Percentiles rank a stretch among this genome's conserved stretches.
Evolutionary conservation across 2,329 filamentous ascomycete genomes (phyloP).

Genomic region (Scleromitrula shiraiana): DNA sequence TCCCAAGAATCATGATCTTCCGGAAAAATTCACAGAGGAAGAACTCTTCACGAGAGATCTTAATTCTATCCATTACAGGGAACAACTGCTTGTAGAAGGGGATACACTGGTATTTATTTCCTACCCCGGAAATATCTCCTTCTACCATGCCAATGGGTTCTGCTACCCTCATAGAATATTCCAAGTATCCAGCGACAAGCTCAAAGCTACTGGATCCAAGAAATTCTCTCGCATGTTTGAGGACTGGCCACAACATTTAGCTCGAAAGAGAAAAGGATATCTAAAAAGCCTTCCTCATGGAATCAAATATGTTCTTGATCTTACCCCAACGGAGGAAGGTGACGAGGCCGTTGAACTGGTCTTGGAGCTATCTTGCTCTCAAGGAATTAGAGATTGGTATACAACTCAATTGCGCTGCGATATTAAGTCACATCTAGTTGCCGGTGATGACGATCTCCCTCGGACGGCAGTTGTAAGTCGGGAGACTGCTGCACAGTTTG

Average conservation of each 20-base stretch:
- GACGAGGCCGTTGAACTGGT: slow-evolving; percentile 54
- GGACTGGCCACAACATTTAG: slow-evolving; percentile 35
- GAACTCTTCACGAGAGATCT: slow-evolving; percentile 12
- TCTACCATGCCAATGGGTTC: slow-evolving; percentile 22
- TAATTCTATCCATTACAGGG: slow-evolving; percentile 15
- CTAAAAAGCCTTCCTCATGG: slow-evolving; percentile 30
- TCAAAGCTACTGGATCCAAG: slow-evolving; percentile 39
- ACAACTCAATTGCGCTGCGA: slow-evolving; percentile 31
- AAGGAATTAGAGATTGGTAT: slow-evolving; percentile 49
- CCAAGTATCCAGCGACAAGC: slow-evolving; percentile 39
- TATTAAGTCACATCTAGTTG: slow-evolving; percentile 35
- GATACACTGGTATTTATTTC: slow-evolving; percentile 39
- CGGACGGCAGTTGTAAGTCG: not conserved
- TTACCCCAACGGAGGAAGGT: slow-evolving; percentile 54
- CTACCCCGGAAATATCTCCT: slow-evolving; percentile 27
- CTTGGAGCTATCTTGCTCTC: slow-evolving; percentile 49
- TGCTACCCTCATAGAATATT: slow-evolving; percentile 30
- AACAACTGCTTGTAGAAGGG: slow-evolving; percentile 25
- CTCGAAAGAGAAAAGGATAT: slow-evolving; percentile 31
- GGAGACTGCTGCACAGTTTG: not conserved
- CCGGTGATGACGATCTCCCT: slow-evolving; percentile 39
- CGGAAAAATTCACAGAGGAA: not conserved
- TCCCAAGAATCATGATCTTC: not conserved
- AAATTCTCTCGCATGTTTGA: slow-evolving; percentile 40
- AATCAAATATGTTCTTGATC: slow-evolving; percentile 52